Evolutionary conservation across 495 filamentous ascomycete species (phyloP), one percentile per base, ranked within the genome.

Genomic region (Staphylotrichum longicolle): DNA sequence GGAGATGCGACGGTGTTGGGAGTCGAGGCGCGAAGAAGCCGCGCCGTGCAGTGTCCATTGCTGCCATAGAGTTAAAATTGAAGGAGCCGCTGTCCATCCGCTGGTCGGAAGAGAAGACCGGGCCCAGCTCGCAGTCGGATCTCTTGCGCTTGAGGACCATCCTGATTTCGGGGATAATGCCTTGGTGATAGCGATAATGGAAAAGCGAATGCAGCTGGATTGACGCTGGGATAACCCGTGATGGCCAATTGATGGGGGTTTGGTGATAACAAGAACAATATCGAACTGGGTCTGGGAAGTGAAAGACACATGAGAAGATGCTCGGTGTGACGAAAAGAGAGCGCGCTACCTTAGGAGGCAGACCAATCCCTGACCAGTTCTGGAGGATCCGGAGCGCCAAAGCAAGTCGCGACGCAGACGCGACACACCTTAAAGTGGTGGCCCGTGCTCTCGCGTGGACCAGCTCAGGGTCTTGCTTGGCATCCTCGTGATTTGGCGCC

Each of bases 71-170:
- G 34, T 63, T 45, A 42, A 73, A 70, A 49, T 70, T 68, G 63
- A 74, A 70, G 54, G 51, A 57, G 46, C 57, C 63, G 41, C 47
- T 62, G 44, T 56, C 68, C 7, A 68, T 57, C 34, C 68, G 65
- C 6, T 70, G 58, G 0, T 77, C 67, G 11, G 75, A 79, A 33
- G 71, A 71, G 65, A 75, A 75, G 40, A 70, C 51, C 37, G 75
- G 70, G 47, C 67, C 72, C 30, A 75, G 61, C 57, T 79, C 77
- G n/a, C 76, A 77, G 50, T 77, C 77, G 70, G 79, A 82, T 20
- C 79, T 70, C 73, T 81, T 82, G 66, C 79, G 79, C 67, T 82
- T 82, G 62, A 79, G 68, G 14, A 74, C 57, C 77, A 80, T 80
- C 41, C 63, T 76, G 68, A 58, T 8, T 27, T 27, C 20, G 20